Evolutionary conservation across 2,329 filamentous ascomycete species (phyloP).

Genomic region (Ceratocystis eucalypticola): DNA sequence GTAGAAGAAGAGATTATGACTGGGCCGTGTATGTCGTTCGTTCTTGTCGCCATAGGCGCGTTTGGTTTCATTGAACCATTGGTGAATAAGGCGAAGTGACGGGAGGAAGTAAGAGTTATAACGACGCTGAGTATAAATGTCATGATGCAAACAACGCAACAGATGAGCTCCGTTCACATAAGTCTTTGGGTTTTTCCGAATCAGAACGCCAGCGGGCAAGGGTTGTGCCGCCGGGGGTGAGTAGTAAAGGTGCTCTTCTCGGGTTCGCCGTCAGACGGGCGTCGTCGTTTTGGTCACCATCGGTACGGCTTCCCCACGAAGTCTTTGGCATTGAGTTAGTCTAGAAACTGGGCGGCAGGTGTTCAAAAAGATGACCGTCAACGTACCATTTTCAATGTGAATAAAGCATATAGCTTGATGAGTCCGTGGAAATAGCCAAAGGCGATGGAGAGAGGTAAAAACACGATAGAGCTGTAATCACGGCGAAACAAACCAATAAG

Average conservation of each 20-base stretch:
- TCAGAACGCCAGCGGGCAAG: conserved; percentile 33
- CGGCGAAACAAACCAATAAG: conserved; percentile 73
- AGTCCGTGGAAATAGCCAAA: conserved; percentile 90
- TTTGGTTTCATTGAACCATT: not conserved
- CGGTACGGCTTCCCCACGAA: conserved; percentile 87
- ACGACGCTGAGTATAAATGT: not conserved
- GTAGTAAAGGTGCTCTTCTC: conserved; percentile 26
- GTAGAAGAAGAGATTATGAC: not conserved
- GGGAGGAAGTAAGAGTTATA: not conserved
- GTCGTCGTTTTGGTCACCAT: conserved; percentile 72
- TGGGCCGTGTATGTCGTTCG: not conserved
- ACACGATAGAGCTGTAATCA: conserved; percentile 67
- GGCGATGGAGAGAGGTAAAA: conserved; percentile 69
- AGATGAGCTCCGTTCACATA: not conserved
- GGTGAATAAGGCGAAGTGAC: not conserved
- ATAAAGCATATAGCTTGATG: conserved; percentile 79
- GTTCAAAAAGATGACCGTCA: conserved; percentile 16
- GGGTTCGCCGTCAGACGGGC: conserved; percentile 47
- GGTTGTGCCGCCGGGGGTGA: conserved; percentile 32
- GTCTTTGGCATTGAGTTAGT: conserved; percentile 43
- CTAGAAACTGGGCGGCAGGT: not conserved
- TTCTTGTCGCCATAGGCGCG: not conserved
- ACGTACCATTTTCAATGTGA: conserved; percentile 71
- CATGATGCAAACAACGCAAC: not conserved
- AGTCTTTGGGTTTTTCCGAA: conserved; percentile 31